Evolutionary conservation across 192 early-diverging fungal species (phyloP).

Genomic region (Gonapodya prolifera): DNA sequence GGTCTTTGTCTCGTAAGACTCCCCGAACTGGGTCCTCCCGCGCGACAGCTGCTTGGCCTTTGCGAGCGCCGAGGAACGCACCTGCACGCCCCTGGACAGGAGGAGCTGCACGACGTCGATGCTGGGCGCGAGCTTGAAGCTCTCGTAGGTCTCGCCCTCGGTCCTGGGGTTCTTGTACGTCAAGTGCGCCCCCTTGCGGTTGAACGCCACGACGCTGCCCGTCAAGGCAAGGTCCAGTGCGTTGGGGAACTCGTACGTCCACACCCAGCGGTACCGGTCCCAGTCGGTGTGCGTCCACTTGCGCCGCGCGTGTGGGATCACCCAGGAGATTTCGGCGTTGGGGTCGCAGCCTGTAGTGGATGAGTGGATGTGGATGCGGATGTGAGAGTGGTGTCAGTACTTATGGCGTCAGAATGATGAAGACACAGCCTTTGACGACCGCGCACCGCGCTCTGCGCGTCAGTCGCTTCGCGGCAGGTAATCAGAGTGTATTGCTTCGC

Average conservation of each 20-base stretch:
- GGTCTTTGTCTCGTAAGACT: neutral
- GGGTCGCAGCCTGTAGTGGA: neutral
- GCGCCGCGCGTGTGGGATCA: neutral
- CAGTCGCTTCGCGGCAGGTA: too few relatives aligned
- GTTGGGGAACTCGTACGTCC: neutral
- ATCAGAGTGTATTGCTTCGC: too few relatives aligned
- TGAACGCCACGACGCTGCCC: neutral
- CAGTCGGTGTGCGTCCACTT: neutral
- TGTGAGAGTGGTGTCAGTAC: neutral
- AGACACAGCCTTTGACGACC: too few relatives aligned
- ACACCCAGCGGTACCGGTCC: neutral
- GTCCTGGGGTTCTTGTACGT: neutral
- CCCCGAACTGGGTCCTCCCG: neutral
- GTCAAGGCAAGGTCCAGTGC: neutral
- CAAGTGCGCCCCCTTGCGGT: neutral
- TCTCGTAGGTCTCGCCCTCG: neutral
- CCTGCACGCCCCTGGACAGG: neutral
- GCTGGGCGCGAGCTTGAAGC: neutral
- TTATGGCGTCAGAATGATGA: too few relatives aligned
- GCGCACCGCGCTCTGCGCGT: too few relatives aligned
- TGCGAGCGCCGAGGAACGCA: neutral
- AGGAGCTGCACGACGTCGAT: neutral
- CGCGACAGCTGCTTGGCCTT: neutral
- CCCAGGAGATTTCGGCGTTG: neutral
- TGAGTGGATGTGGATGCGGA: neutral